Evolutionary conservation across 768 basidiomycete genomes (phyloP).

Genomic region (Boletus sp.): DNA sequence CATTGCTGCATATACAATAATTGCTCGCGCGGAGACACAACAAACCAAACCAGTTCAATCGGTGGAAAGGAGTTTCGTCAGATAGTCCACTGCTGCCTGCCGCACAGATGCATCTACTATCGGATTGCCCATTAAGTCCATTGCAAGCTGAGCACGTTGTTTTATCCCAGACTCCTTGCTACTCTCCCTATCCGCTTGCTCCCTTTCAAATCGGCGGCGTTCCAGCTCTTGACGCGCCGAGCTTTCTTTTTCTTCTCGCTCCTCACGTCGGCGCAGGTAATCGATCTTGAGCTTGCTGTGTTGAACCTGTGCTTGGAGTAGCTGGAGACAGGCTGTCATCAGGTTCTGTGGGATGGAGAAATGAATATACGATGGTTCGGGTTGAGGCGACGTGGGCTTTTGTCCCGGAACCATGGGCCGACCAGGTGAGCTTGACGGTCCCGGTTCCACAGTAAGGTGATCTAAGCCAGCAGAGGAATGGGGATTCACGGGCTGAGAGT

Average conservation of each 20-base stretch:
- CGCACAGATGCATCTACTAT: constrained; percentile 58
- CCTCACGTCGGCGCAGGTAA: constrained; percentile 63
- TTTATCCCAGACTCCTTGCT: constrained; percentile 52
- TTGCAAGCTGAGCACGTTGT: constrained; percentile 65
- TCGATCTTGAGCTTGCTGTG: constrained; percentile 71
- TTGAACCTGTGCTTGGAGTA: constrained; percentile 66
- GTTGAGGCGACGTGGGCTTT: constrained; percentile 14
- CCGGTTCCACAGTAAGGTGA: constrained; percentile 19
- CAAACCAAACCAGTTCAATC: constrained; percentile 28
- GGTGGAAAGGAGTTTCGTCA: constrained; percentile 59
- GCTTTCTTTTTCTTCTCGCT: constrained; percentile 65
- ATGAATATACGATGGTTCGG: constrained; percentile 45
- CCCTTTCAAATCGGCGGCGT: constrained; percentile 52
- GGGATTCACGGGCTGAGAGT: constrained; percentile 16
- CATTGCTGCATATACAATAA: constrained; percentile 13
- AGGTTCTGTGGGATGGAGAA: constrained; percentile 56
- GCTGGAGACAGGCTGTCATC: constrained; percentile 55
- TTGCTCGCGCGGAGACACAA: constrained; percentile 6
- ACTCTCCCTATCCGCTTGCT: constrained; percentile 55
- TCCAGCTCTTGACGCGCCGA: constrained; percentile 50
- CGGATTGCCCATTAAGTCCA: constrained; percentile 61
- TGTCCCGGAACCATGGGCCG: constrained; percentile 11
- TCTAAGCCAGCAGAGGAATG: constrained; percentile 17
- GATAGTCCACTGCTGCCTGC: constrained; percentile 67
- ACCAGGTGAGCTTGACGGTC: constrained; percentile 17